Evolutionary conservation across 495 filamentous ascomycete genomes (phyloP), one percentile per base, ranked within the genome.

Genomic region (Beverwykella pulmonaria): DNA sequence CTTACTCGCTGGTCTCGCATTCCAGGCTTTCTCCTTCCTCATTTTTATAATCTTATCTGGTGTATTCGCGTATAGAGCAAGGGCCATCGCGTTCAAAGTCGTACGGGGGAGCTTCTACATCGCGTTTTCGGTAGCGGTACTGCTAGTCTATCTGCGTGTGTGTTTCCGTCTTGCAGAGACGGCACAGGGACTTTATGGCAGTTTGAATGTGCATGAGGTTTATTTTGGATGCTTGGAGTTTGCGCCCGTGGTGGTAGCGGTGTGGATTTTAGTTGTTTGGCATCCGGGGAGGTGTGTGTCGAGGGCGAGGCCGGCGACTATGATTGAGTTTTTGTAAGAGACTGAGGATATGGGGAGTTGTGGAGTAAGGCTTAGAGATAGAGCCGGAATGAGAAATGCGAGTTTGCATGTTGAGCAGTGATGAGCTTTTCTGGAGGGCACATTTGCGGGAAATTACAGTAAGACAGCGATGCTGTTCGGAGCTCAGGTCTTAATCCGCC

Each of bases 101-200:
- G 54, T 58, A 20, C 25, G 20, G 8, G 53, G 30, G 26, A 23
- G 46, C 9, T 83, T 83, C 57, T 59, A 78, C 41, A 62, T 68
- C 32, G 76, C 75, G 20, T 76, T 84, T 30, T 64, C 75, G 2
- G 53, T 73, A 5, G 77, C 80, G 15, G 80, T 79, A 2, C 26
- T 85, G 26, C 72, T 84, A 63, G 72, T 87, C 1, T 85, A 82
- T 71, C 55, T 86, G 62, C 68, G 84, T 22, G 85, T 82, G 2
- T 74, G 73, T 27, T 86, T 86, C 60, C 75, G 84, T 64, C 73
- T 87, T 46, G 82, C 82, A 7, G 83, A 86, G 75, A 84, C 82
- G 1, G 77, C 80, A 0, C 69, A 85, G 69, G 82, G 84, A 0
- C 67, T 86, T 0, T 70, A 71, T 44, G 75, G 78, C n/a, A 72